These are phyloP conservation scores for Capronia americana DNA, from an alignment of 2,329 filamentous ascomycete species.

Conservation along the genomic window DNA sequence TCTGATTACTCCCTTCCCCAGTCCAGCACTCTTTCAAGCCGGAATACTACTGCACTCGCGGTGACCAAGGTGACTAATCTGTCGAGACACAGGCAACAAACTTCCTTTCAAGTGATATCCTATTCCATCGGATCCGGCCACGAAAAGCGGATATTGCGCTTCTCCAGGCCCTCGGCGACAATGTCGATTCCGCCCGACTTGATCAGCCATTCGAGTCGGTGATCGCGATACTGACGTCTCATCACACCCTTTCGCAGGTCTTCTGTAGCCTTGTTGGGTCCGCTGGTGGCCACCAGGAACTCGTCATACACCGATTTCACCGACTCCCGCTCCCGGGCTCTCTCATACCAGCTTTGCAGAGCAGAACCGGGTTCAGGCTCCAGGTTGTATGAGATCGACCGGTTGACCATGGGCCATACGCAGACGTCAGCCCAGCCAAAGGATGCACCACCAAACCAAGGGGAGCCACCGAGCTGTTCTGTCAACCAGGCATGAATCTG, in stretches of 20 bases:
- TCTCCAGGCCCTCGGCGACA: constrained; percentile 28
- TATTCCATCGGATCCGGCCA: constrained; percentile 22
- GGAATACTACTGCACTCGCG: no score
- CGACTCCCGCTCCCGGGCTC: constrained; percentile 15
- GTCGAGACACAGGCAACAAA: no score
- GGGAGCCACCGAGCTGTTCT: constrained; percentile 21
- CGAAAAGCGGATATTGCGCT: constrained; percentile 29
- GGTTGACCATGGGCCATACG: constrained; percentile 24
- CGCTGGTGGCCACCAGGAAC: no score
- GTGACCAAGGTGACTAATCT: no score
- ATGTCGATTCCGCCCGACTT: constrained; percentile 31
- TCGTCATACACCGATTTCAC: constrained; percentile 30
- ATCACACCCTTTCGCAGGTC: constrained; percentile 23
- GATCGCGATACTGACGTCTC: constrained; percentile 31
- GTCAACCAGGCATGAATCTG: constrained; percentile 28
- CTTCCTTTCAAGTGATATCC: no score
- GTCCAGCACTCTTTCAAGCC: no score
- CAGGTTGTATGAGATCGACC: constrained; percentile 15
- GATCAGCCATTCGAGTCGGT: constrained; percentile 36
- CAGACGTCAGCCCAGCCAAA: constrained; percentile 30
- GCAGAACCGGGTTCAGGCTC: constrained; percentile 13
- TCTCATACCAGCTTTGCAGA: constrained; percentile 21
- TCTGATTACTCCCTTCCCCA: no score
- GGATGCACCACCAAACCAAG: constrained; percentile 26
- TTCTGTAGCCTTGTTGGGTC: no score